Conservation (phyloP, 352 stramenopile genomes). For the Thraustochytrium striatum region DNA sequence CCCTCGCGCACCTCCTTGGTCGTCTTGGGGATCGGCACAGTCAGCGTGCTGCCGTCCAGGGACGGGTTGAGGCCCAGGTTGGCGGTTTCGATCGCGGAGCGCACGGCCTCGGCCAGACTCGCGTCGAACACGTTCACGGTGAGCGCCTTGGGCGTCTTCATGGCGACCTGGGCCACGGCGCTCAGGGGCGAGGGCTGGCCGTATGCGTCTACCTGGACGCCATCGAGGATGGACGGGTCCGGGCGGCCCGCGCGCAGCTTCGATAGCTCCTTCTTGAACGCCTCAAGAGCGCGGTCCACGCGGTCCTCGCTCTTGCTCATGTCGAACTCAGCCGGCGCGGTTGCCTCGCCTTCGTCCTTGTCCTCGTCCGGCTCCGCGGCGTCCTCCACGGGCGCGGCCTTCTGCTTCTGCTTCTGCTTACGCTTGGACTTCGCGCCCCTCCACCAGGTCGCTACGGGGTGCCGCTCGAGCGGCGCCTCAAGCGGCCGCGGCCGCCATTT, state of each 20-base stretch:
- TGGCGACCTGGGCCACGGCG: constrained; percentile 7
- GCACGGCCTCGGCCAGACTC: neutral
- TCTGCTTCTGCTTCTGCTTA: neutral
- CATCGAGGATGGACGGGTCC: constrained; percentile 44
- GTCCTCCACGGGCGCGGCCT: neutral
- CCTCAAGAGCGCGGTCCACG: neutral
- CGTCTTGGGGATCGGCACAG: constrained; percentile 45
- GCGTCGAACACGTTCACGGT: constrained; percentile 45
- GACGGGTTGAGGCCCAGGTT: constrained; percentile 51
- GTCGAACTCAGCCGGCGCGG: constrained; percentile 1
- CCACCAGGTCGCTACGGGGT: too few species aligned
- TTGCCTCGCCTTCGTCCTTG: neutral
- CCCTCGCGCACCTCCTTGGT: constrained; percentile 49
- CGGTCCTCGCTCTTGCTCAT: neutral
- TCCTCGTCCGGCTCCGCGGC: neutral
- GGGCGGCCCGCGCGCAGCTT: constrained; percentile 32
- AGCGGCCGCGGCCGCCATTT: too few species aligned
- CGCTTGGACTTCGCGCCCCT: constrained; percentile 15
- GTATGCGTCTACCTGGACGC: constrained; percentile 48
- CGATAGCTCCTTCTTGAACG: constrained; percentile 2
- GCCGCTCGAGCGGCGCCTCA: too few species aligned
- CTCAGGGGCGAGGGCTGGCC: constrained; percentile 25
- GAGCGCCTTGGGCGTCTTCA: constrained; percentile 25
- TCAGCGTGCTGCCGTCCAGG: constrained; percentile 22
- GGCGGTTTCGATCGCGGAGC: constrained; percentile 26